These are phyloP conservation scores for Scytalidium sp. DNA, from an alignment of 2,329 filamentous ascomycete genomes.

Conservation along the genomic window DNA sequence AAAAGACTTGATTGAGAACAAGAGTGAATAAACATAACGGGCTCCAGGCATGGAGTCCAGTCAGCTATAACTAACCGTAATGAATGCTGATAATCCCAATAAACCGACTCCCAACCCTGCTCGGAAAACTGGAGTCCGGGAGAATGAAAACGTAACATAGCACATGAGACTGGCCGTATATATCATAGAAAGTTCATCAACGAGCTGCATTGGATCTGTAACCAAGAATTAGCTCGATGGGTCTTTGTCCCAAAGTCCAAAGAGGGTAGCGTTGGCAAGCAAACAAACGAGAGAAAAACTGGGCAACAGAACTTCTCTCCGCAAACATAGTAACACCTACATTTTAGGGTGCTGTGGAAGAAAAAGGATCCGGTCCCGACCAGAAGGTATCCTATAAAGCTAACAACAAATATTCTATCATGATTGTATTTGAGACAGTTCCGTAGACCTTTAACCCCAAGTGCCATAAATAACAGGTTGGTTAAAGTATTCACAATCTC, in stretches of 20 bases:
- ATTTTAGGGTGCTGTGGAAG: conserved; percentile 38
- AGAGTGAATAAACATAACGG: conserved; percentile 48
- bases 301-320: too few species aligned
- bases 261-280: too few species aligned
- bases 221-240: conserved; percentile 4
- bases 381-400: conserved; percentile 43
- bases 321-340: too few species aligned
- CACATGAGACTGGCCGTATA: conserved; percentile 66
- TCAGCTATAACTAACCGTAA: conserved; percentile 41
- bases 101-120: conserved; percentile 47
- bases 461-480: conserved; percentile 76
- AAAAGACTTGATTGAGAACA: conserved; percentile 64
- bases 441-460: conserved; percentile 71
- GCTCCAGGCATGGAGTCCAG: background rate
- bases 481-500: conserved; percentile 80
- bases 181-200: conserved; percentile 70
- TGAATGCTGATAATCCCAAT: conserved; percentile 47
- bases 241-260: background rate
- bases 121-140: conserved; percentile 41
- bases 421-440: conserved; percentile 73
- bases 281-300: background rate
- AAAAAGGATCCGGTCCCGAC: conserved; percentile 35
- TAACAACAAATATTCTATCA: conserved; percentile 70
- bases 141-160: conserved; percentile 64
- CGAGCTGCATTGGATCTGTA: conserved; percentile 66